Percentiles rank a stretch among this genome's conserved stretches.
Evolutionary conservation across 169 alveolate species (phyloP).

Genomic region (Blepharisma undulans): DNA sequence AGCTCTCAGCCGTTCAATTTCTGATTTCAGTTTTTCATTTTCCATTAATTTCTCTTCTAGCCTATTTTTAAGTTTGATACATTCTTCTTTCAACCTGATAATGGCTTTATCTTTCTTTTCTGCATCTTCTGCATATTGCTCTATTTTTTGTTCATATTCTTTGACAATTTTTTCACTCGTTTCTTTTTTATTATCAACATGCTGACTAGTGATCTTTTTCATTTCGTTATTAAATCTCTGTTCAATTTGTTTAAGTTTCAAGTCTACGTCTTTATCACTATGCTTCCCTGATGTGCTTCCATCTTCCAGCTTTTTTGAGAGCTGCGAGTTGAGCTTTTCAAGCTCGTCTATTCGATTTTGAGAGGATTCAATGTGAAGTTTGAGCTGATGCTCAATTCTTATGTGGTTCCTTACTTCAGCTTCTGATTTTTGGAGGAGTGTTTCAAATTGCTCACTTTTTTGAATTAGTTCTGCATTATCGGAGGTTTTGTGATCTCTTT

Average conservation of each 20-base stretch:
- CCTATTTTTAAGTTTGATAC: not conserved
- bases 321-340: not conserved
- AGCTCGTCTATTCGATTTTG: slow-evolving; percentile 42
- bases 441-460: slow-evolving; percentile 26
- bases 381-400: slow-evolving; percentile 53
- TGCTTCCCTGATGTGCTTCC: not conserved
- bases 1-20: not conserved
- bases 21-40: slow-evolving; percentile 1
- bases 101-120: not conserved
- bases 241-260: not conserved
- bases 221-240: not conserved
- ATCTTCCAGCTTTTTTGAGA: not conserved
- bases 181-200: not conserved
- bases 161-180: not conserved
- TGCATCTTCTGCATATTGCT: not conserved
- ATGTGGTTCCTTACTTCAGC: slow-evolving; percentile 55
- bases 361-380: slow-evolving; percentile 45
- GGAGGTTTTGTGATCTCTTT: not conserved
- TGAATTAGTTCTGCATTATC: not conserved
- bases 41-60: not conserved
- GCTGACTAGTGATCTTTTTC: not conserved
- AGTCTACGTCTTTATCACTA: not conserved
- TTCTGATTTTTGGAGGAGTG: slow-evolving; percentile 38
- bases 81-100: not conserved
- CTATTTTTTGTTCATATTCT: not conserved